Evolutionary conservation across 768 basidiomycete species (phyloP).

Genomic region (Mycena leptocephala): DNA sequence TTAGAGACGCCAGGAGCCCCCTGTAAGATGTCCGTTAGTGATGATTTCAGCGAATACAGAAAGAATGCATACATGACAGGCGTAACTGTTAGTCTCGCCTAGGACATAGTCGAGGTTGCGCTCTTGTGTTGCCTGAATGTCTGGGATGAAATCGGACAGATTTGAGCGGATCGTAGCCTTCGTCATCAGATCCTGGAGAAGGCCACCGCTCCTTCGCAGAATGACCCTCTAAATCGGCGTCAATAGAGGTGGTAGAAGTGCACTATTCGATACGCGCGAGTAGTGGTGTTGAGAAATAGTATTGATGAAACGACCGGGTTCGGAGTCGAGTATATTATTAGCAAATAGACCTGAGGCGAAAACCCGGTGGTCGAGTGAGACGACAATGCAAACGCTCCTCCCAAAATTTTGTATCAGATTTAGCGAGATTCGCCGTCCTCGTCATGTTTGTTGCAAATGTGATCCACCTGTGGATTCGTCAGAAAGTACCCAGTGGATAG

Average conservation of each 20-base stretch:
- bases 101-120: neutral
- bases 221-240: neutral
- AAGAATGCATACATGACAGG: too few species aligned
- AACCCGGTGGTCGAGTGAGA: neutral
- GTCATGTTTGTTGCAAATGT: neutral
- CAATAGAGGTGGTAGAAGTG: neutral
- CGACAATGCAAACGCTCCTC: neutral
- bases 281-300: neutral
- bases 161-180: neutral
- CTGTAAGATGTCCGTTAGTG: too few species aligned
- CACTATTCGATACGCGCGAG: neutral
- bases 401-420: neutral
- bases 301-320: neutral
- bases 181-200: neutral
- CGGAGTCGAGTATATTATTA: neutral
- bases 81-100: neutral
- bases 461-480: neutral
- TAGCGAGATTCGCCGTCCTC: neutral
- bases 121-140: neutral
- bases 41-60: too few species aligned
- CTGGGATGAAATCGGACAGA: neutral
- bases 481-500: neutral
- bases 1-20: too few species aligned
- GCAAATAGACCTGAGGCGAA: neutral
- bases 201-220: neutral